Evolutionary conservation across 805 yeast species (phyloP).

Genomic region (Starmera amethionina): DNA sequence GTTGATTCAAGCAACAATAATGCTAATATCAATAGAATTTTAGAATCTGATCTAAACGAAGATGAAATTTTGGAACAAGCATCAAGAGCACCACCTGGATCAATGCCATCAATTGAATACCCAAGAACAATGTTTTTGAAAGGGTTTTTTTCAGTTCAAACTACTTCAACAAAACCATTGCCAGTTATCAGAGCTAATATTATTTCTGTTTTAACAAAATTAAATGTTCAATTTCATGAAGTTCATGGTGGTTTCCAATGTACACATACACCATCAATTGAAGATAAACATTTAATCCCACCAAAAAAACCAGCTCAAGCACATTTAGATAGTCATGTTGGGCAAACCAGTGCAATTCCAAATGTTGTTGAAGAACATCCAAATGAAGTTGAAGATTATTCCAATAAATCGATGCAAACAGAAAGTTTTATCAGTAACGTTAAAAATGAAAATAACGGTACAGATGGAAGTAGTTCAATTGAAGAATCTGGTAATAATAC

Average conservation of each 20-base stretch:
- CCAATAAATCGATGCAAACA: not conserved
- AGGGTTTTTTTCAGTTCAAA: constrained; percentile 91
- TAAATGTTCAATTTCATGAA: constrained; percentile 77
- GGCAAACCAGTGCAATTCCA: not conserved
- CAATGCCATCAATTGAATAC: constrained; percentile 91
- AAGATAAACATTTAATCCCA: not conserved
- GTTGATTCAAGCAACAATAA: constrained; percentile 9
- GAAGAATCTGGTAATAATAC: constrained; percentile 5
- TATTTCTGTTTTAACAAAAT: constrained; percentile 60
- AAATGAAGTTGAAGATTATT: not conserved
- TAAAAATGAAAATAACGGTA: constrained; percentile 11
- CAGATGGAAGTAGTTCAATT: constrained; percentile 3
- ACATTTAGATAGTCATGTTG: not conserved
- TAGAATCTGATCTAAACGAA: constrained; percentile 28
- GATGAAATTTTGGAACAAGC: constrained; percentile 37
- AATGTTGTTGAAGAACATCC: constrained; percentile 1
- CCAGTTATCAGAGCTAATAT: constrained; percentile 82
- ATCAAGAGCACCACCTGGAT: constrained; percentile 54
- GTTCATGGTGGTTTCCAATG: constrained; percentile 93
- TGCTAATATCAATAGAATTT: constrained; percentile 1
- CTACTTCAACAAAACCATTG: constrained; percentile 86
- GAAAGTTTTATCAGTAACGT: constrained; percentile 2
- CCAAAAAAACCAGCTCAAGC: not conserved
- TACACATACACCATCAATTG: constrained; percentile 47
- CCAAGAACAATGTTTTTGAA: constrained; percentile 85